Base-by-base conservation (phyloP, 2,329 filamentous ascomycete genomes). In the Fusarium sp. region DNA sequence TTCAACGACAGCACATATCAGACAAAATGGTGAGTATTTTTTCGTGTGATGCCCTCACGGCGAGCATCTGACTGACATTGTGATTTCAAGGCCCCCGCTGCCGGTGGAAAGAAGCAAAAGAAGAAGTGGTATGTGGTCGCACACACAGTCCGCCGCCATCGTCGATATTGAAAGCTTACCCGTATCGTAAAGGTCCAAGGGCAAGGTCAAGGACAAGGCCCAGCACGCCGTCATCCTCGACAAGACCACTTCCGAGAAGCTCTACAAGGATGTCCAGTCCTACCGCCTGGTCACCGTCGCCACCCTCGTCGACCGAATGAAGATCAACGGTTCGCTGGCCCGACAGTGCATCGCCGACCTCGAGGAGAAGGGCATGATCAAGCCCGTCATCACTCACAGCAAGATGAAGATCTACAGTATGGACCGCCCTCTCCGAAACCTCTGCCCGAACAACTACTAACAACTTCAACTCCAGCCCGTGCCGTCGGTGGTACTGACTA, bases 221-320 rank as follows among this genome's bases (percentile, higher is more conserved):
- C 92, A 98, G 85, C 96, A 99, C 90, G 93, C 92, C 84, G 96
- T 99, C 85, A 89, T 98, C 82, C 93, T 99, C 86, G 96, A 99
- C 89, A 99, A 99, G 91, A 82, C 87, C 85, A 97, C 91, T 81
- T 92, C 91, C 77, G 96, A 99, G 86, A 97, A 96, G 89, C 93
- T 99, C 84, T 92, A 97, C 89, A 99, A 99, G 89, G 96, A 99
- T 90, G 96, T 99, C 79, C 96, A 98, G 86, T 97, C 96, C 74
- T 99, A 98, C 92, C 93, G 96, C 82, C 93, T 99, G 84, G 93
- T 99, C 86, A 98, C 96, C 82, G 92, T 98, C 80, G 94, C 96
- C 80, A 95, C 93, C 79, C 93, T 99, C 80, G 96, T 99, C 89
- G 96, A 99, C 86, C 91, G 96, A 85, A 90, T 99, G 85, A 99